These are phyloP conservation scores for Aquanectria penicillioides DNA, from an alignment of 2,329 filamentous ascomycete genomes.

Conservation along the genomic window DNA sequence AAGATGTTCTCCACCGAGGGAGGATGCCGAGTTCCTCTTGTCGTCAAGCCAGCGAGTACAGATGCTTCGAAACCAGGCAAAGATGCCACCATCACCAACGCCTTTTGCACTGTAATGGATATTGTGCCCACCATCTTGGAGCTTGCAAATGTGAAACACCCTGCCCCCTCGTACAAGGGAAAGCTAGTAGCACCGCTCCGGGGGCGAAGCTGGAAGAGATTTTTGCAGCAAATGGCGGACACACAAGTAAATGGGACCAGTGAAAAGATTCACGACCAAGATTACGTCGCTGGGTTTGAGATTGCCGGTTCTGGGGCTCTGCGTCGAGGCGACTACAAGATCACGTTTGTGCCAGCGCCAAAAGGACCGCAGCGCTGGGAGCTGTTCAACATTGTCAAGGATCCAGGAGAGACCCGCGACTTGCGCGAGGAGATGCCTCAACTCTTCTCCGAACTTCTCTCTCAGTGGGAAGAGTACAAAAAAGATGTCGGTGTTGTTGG, in stretches of 20 bases:
- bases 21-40: constrained; percentile 62
- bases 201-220: constrained; percentile 18
- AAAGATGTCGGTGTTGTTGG: constrained; percentile 23
- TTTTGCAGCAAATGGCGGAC: neutral
- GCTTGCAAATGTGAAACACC: constrained; percentile 49
- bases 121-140: constrained; percentile 58
- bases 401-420: constrained; percentile 63
- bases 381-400: constrained; percentile 62
- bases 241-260: neutral
- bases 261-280: constrained; percentile 34
- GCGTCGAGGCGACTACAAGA: constrained; percentile 66
- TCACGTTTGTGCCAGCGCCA: constrained; percentile 65
- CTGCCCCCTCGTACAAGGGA: constrained; percentile 11
- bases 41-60: constrained; percentile 47
- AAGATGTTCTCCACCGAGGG: constrained; percentile 57
- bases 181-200: constrained; percentile 12
- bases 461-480: constrained; percentile 25
- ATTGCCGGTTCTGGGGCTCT: constrained; percentile 63
- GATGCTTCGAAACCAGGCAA: constrained; percentile 20
- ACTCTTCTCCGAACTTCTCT: constrained; percentile 42
- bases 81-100: constrained; percentile 27
- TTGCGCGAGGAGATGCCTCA: constrained; percentile 53
- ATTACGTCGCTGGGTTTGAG: constrained; percentile 65
- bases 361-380: constrained; percentile 62
- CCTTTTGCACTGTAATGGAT: constrained; percentile 59